A percentile compares a stretch with the other conserved stretches of the same genome.
Conservation (phyloP, 768 basidiomycete genomes). For the Xerocomus potaroensis region DNA sequence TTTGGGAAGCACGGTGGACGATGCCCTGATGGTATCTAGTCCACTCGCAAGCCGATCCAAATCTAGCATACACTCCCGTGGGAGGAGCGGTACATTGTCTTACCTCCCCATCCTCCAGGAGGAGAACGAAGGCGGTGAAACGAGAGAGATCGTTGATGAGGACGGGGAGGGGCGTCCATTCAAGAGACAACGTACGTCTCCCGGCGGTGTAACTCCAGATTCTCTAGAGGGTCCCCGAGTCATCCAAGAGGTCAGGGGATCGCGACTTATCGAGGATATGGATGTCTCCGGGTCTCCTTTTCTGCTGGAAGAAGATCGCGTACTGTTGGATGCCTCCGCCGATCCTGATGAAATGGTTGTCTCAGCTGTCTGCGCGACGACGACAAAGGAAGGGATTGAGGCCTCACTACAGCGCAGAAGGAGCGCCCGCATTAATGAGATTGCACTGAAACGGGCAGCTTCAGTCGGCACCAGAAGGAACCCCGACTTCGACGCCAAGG, state of each 20-base stretch:
- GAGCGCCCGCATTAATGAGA: constrained; percentile 22
- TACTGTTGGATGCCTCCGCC: not conserved
- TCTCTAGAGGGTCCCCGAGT: not conserved
- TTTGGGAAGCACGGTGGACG: constrained; percentile 12
- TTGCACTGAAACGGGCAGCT: constrained; percentile 11
- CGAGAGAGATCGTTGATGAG: constrained; percentile 4
- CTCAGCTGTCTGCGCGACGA: not conserved
- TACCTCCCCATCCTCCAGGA: constrained; percentile 25
- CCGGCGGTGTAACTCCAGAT: not conserved
- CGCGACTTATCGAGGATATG: constrained; percentile 25
- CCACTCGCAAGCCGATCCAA: constrained; percentile 23
- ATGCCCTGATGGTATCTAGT: constrained; percentile 20
- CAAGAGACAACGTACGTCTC: constrained; percentile 21
- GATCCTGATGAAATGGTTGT: not conserved
- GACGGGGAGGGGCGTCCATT: constrained; percentile 13
- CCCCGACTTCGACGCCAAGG: not conserved
- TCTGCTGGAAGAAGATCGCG: constrained; percentile 7
- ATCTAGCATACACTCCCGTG: constrained; percentile 3
- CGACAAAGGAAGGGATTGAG: not conserved
- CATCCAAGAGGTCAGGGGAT: constrained; percentile 6
- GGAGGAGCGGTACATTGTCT: constrained; percentile 4
- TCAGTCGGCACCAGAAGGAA: constrained; percentile 1
- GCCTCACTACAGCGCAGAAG: constrained; percentile 12
- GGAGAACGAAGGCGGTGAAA: constrained; percentile 23
- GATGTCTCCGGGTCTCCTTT: constrained; percentile 25